phyloP scores from a whole-genome alignment of 306 rosid species.

The Albizia julibrissin region DNA sequence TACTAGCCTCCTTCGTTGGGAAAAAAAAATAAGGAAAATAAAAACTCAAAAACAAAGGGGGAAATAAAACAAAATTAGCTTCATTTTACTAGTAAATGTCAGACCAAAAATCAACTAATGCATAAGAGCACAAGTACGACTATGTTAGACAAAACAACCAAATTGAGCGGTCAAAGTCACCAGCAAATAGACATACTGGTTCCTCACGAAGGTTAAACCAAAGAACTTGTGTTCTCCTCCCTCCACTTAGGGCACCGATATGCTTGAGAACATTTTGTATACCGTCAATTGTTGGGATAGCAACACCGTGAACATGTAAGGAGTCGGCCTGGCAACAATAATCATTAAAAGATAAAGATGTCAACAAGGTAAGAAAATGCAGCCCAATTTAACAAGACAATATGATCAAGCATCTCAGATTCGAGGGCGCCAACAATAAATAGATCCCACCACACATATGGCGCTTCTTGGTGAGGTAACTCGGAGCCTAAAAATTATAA shows the following conservation, averaged over 20 bases:
- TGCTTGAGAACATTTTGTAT: slow-evolving; percentile 80
- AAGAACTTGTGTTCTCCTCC: slow-evolving; percentile 54
- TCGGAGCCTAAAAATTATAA: neutral
- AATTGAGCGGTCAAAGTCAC: neutral
- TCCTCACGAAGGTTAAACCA: slow-evolving; percentile 97
- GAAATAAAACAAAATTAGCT: neutral
- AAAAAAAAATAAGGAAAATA: neutral
- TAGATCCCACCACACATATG: neutral
- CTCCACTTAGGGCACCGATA: slow-evolving; percentile 62
- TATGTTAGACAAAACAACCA: neutral
- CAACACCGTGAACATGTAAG: slow-evolving; percentile 86
- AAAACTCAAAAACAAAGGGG: neutral
- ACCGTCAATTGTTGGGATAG: slow-evolving; percentile 80
- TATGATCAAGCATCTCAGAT: neutral
- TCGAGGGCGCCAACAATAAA: neutral
- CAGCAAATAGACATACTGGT: slow-evolving; percentile 50
- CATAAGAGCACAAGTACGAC: neutral
- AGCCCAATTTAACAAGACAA: neutral
- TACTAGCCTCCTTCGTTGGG: neutral
- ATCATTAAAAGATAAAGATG: neutral
- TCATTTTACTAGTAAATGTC: neutral
- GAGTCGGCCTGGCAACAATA: slow-evolving; percentile 55
- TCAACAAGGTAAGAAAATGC: neutral
- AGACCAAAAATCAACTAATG: neutral
- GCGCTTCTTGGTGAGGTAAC: neutral